Base-by-base conservation (phyloP, 2,329 filamentous ascomycete genomes). In the Falciphora oryzae region DNA sequence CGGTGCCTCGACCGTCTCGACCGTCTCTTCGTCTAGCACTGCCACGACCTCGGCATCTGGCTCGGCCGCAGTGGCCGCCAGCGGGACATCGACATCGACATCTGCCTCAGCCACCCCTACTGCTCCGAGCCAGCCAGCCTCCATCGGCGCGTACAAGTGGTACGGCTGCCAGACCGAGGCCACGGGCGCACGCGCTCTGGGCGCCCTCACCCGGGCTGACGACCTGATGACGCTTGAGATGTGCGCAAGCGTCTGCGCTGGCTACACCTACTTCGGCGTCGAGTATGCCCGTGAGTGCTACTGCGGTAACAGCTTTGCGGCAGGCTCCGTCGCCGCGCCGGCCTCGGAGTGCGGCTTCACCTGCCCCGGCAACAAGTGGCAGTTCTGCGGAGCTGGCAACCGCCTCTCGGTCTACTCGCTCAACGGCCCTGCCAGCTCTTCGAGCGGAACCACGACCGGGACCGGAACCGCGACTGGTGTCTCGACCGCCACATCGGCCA, bases 101-200 rank as follows among this genome's bases (percentile, higher is more conserved):
- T 53, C 65, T n/a, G 59, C 62, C 50, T 32, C 31, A 13, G 53
- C 65, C 18, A 61, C 63, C 29, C 59, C 76, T 74, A 5, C 75
- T 68, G 7, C 73, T 80, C 31, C 81, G 81, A 4, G 68, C 71
- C 1, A 81, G 79, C 59, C 87, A 84, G 81, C 70, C 73, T 8
- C 50, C 50, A 53, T 28, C 60, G 32, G 31, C 35, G 28, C 27
- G 38, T 11, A 25, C 38, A 32, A 32, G n/a, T 74, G 78, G 65
- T 81, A 84, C 63, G 85, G 85, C 29, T 88, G 85, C 74, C 87
- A 81, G 75, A 77, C 84, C 31, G 85, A 88, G 67, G 81, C 79
- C 2, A 75, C 75, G 28, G 76, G 80, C 61, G 83, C 81, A 63
- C 81, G 85, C 61, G 83, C 85, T 66, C 78, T 88, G 67, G 86